These are phyloP conservation scores for Alternaria tenuissima DNA, from an alignment of 2,329 filamentous ascomycete species.

Conservation along the genomic window DNA sequence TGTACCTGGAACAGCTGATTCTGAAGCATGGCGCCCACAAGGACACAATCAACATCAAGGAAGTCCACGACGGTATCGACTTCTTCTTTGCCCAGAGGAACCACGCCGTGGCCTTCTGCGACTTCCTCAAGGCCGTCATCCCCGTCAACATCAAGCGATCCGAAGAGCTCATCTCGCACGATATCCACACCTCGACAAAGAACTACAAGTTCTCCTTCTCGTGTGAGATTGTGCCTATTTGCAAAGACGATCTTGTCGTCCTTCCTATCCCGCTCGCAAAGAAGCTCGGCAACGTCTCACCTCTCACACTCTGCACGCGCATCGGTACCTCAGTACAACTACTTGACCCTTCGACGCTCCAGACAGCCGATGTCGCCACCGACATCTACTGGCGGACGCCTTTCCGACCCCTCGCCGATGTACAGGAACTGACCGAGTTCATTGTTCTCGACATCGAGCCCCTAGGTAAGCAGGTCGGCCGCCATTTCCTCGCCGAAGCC, in stretches of 20 bases:
- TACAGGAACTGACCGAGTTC: conserved; percentile 87
- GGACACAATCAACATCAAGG: conserved; percentile 98
- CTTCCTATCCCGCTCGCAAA: conserved; percentile 90
- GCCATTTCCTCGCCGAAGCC: conserved; percentile 84
- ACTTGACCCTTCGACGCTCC: conserved; percentile 87
- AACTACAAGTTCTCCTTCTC: conserved; percentile 96
- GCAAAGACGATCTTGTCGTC: conserved; percentile 96
- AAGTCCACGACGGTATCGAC: conserved; percentile 93
- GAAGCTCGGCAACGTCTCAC: conserved; percentile 85
- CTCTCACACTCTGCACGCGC: conserved; percentile 83
- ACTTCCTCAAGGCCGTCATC: conserved; percentile 84
- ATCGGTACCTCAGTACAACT: conserved; percentile 91
- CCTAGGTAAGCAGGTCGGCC: conserved; percentile 76
- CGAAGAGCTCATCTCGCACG: conserved; percentile 93
- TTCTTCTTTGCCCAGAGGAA: conserved; percentile 93
- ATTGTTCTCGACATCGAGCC: conserved; percentile 94
- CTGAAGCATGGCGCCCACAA: conserved; percentile 83
- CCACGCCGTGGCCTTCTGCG: conserved; percentile 89
- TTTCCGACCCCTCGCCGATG: conserved; percentile 83
- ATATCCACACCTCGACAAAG: conserved; percentile 87
- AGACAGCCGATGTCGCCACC: conserved; percentile 84
- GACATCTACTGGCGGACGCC: conserved; percentile 90
- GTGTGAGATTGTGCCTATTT: conserved; percentile 88
- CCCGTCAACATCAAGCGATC: conserved; percentile 83
- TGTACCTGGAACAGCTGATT: conserved; percentile 91